A percentile compares a stretch with the other conserved stretches of the same genome.
phyloP scores from a whole-genome alignment of 1,284 basidiomycete species.

The Neotropicomus parvogracilis region DNA sequence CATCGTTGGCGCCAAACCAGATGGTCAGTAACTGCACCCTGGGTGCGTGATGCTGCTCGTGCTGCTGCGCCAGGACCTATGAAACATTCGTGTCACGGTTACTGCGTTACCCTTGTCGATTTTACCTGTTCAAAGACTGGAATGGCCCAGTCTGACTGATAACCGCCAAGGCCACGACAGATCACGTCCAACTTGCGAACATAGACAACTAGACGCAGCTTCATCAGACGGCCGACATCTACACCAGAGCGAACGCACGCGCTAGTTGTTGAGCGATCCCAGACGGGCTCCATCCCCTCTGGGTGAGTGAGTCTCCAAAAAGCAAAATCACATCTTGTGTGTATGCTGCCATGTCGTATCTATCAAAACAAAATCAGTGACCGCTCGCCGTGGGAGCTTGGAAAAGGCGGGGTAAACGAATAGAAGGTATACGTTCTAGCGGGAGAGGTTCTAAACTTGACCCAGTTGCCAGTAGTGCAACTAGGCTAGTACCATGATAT shows the following conservation, averaged over 20 bases:
- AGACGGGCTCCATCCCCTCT: conserved; percentile 54
- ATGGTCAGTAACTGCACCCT: conserved; percentile 73
- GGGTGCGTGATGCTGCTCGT: conserved; percentile 48
- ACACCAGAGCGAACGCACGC: conserved; percentile 40
- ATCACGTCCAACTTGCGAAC: conserved; percentile 76
- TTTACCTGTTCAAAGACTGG: conserved; percentile 73
- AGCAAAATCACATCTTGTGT: conserved; percentile 66
- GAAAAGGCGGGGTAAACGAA: background rate
- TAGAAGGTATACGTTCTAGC: too few relatives aligned
- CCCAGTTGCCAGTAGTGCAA: too few relatives aligned
- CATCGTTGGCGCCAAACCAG: conserved; percentile 90
- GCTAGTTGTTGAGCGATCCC: conserved; percentile 64
- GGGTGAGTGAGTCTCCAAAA: conserved; percentile 76
- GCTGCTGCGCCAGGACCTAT: conserved; percentile 54
- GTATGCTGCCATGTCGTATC: conserved; percentile 48
- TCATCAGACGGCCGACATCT: conserved; percentile 1
- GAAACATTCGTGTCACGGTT: background rate
- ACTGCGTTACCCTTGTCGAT: too few relatives aligned
- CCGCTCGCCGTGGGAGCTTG: background rate
- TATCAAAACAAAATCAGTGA: background rate
- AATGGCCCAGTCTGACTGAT: conserved; percentile 81
- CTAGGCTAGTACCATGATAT: too few relatives aligned
- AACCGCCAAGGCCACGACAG: conserved; percentile 78
- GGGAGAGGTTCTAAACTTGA: too few relatives aligned
- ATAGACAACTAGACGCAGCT: conserved; percentile 56